A percentile compares a stretch with the other conserved stretches of the same genome.
Evolutionary conservation across 345 rosid genomes (phyloP).

Genomic region (Arabidopsis arenosa): DNA sequence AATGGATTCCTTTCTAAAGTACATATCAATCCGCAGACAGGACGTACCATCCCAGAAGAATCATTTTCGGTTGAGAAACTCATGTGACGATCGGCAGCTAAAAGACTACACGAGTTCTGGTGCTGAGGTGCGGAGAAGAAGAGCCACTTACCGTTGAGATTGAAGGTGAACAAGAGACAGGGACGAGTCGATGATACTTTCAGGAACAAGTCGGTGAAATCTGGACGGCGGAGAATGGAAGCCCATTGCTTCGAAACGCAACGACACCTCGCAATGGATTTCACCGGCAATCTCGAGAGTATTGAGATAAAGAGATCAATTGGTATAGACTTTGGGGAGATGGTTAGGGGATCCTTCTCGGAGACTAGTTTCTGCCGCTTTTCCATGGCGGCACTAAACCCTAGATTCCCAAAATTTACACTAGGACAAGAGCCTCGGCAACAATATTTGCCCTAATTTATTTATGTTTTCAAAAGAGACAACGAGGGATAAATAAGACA

Average conservation of each 20-base stretch:
- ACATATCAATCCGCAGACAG: constrained; percentile 1
- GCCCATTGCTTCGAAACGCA: constrained; percentile 7
- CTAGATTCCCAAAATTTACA: not conserved
- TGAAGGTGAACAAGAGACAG: not conserved
- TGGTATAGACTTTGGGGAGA: not conserved
- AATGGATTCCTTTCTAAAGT: not conserved
- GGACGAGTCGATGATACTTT: not conserved
- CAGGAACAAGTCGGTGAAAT: constrained; percentile 8
- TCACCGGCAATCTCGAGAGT: constrained; percentile 5
- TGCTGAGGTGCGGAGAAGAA: not conserved
- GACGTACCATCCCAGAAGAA: not conserved
- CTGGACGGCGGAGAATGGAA: not conserved
- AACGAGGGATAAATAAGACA: too few relatives aligned
- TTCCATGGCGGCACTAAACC: not conserved
- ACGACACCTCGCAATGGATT: not conserved
- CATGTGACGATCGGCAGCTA: not conserved
- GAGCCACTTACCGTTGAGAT: not conserved
- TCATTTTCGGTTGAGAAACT: not conserved
- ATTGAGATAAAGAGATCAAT: not conserved
- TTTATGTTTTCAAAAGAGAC: not conserved
- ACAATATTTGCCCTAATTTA: too few relatives aligned
- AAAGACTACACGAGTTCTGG: too few relatives aligned
- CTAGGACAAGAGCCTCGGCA: too few relatives aligned
- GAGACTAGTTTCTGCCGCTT: not conserved
- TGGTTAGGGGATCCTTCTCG: not conserved